Evolutionary conservation across 345 rosid genomes (phyloP).

Genomic region (Pistacia atlantica): DNA sequence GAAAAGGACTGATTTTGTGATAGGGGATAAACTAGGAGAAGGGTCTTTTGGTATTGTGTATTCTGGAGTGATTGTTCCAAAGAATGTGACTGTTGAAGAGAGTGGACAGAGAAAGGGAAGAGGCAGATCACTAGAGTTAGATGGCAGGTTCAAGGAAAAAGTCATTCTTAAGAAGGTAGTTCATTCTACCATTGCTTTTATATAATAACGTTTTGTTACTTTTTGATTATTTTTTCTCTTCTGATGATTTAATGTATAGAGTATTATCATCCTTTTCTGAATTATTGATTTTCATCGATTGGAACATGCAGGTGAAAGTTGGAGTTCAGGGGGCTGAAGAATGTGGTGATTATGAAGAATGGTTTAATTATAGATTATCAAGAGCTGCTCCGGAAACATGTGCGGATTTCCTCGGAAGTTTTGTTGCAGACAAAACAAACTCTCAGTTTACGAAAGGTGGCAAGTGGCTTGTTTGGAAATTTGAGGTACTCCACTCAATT

Average conservation of each 20-base stretch:
- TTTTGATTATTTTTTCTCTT: not conserved
- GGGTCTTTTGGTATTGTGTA: constrained; percentile 94
- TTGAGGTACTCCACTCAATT: constrained; percentile 56
- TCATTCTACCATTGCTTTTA: not conserved
- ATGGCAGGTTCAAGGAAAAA: constrained; percentile 59
- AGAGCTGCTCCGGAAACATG: constrained; percentile 99
- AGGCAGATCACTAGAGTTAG: constrained; percentile 38
- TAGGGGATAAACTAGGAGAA: constrained; percentile 83
- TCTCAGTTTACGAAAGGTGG: constrained; percentile 70
- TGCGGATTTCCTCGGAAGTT: constrained; percentile 89
- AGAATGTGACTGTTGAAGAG: constrained; percentile 48
- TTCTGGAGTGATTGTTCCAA: constrained; percentile 74
- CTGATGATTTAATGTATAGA: not conserved
- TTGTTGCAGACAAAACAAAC: constrained; percentile 74
- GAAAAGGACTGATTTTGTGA: constrained; percentile 68
- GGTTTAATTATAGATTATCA: constrained; percentile 96
- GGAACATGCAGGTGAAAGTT: constrained; percentile 63
- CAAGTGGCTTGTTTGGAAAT: constrained; percentile 99
- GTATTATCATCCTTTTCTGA: not conserved
- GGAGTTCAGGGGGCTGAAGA: constrained; percentile 84
- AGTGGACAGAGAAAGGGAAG: constrained; percentile 45
- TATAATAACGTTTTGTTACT: not conserved
- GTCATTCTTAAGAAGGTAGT: constrained; percentile 82
- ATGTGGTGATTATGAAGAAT: constrained; percentile 91
- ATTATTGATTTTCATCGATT: constrained; percentile 2